Evolutionary conservation across 2,329 filamentous ascomycete species (phyloP), one percentile per base, ranked within the genome.

Genomic region (Alternaria panax): DNA sequence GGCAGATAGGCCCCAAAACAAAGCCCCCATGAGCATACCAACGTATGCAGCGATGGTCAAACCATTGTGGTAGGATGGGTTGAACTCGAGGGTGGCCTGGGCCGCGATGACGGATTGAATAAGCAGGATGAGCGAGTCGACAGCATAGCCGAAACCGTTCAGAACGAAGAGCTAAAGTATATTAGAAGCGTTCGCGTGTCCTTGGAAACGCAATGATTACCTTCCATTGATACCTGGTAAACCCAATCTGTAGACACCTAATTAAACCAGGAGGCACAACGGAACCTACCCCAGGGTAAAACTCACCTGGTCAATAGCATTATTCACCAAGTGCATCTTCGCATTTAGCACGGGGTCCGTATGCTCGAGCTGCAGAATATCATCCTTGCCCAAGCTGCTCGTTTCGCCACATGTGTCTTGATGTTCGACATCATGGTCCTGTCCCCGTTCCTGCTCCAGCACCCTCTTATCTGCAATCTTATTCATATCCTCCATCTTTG

Each of bases 311-410:
- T 62, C 62, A n/a, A 67, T 67, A 5, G 65, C 63, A 74, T 91
- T 85, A 71, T 91, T 91, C 60, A 91, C 84, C 27, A 91, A 80
- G 66, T 88, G 84, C 87, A 90, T 91, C 74, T 91, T 90, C 40
- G 84, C 84, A 66, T 86, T 86, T 43, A 90, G 77, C 1, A 84
- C 87, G 5, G 86, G 85, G 69, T 90, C 88, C 27, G 86, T 77
- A 67, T 86, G 82, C 73, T 89, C 85, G 54, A 82, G 76, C 5
- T 80, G 81, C 14, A 90, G 80, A 24, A 90, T 76, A 66, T 90
- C 87, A 41, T 74, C 77, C 53, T 80, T 80, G 25, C 56, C 62
- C 18, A 71, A 3, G 27, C 58, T 67, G 22, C 54, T 60, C 47
- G 48, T 53, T 18, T 69, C 63, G 24, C 62, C 58, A 4, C 34